Evolutionary conservation across 2,329 filamentous ascomycete species (phyloP), one percentile per base, ranked within the genome.

Genomic region (Ascochyta rabiei): DNA sequence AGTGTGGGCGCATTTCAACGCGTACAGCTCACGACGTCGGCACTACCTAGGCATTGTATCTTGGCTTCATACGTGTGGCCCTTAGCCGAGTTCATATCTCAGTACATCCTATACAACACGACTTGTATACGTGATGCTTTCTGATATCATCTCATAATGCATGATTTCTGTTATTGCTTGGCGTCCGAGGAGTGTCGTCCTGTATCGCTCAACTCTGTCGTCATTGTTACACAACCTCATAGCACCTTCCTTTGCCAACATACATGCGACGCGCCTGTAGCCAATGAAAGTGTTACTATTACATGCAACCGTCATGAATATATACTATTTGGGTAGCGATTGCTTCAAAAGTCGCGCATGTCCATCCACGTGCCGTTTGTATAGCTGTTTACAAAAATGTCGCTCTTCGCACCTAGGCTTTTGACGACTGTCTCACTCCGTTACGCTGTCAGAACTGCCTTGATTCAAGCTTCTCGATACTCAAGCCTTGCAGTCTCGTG

Each of bases 261-360:
- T 19, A 18, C n/a, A 23, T n/a, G 21, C 19, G 44, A 34, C 34
- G 40, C 45, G n/a, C 18, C 47, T 48, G 1, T 26, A 44, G 28
- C 60, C 62, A 65, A 62, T 60, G n/a, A 44, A 34, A 5, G 10
- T 1, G 6, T 1, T 4, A 34, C 1, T 12, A 56, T 63, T 59
- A 52, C 30, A 56, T 59, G 40, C 37, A 50, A 6, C 15, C 46
- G 61, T 65, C 59, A 63, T 63, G 51, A 56, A 48, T 37, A 59
- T 59, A 9, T 46, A 54, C 48, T 4, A 10, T 45, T 51, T 35
- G 13, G 41, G 37, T 38, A 34, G 34, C 28, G 35, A 34, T 28
- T 54, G 47, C 34, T 35, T 44, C 39, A 47, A 56, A 55, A 51
- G 41, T 55, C 46, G 39, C 37, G 19, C 37, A 34, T 28, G 24